These are phyloP conservation scores for Penicillium sp. DNA, from an alignment of 2,329 filamentous ascomycete species.

Conservation along the genomic window DNA sequence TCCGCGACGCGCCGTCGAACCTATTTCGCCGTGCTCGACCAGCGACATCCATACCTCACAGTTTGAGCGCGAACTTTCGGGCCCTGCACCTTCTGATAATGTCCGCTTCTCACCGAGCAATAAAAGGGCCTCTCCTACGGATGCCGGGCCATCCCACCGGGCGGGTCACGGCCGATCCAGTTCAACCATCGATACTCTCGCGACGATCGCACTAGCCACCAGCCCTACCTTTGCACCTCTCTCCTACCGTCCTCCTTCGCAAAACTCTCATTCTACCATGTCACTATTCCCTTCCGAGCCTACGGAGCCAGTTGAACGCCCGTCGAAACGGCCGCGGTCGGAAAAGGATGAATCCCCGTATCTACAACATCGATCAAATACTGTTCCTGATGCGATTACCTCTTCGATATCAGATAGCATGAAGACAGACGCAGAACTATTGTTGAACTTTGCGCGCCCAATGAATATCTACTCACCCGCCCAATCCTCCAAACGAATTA, in stretches of 20 bases:
- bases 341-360: constrained; percentile 57
- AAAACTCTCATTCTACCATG: constrained; percentile 29
- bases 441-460: constrained; percentile 51
- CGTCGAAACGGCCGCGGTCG: constrained; percentile 65
- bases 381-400: constrained; percentile 37
- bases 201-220: constrained; percentile 56
- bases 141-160: constrained; percentile 33
- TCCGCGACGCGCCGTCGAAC: constrained; percentile 52
- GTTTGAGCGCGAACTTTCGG: constrained; percentile 34
- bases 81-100: constrained; percentile 31
- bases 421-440: constrained; percentile 54
- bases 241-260: constrained; percentile 37
- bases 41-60: constrained; percentile 36
- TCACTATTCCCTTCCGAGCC: constrained; percentile 37
- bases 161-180: constrained; percentile 50
- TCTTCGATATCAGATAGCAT: constrained; percentile 44
- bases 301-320: constrained; percentile 49
- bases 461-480: constrained; percentile 37
- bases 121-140: constrained; percentile 25
- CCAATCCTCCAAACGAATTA: constrained; percentile 34
- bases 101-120: constrained; percentile 29
- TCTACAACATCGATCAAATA: constrained; percentile 34
- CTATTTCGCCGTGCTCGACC: constrained; percentile 47
- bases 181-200: constrained; percentile 55
- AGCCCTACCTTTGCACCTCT: constrained; percentile 50